Evolutionary conservation across 805 yeast species (phyloP).

Genomic region (Vanderwaltozyma yarrowii): DNA sequence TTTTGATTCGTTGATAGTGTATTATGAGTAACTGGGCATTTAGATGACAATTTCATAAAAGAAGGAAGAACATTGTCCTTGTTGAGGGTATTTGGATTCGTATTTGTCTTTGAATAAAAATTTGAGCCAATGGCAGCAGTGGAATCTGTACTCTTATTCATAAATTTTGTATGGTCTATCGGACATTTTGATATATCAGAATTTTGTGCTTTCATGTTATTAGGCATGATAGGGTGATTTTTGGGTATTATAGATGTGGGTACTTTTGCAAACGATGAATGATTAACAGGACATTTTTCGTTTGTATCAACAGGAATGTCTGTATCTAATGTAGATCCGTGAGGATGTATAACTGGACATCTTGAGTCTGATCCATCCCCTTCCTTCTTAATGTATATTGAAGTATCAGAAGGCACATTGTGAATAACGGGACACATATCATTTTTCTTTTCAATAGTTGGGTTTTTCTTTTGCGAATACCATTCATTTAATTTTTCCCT

Average conservation of each 20-base stretch:
- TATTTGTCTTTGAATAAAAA: too few species aligned
- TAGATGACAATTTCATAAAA: conserved; percentile 17
- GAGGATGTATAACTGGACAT: conserved; percentile 1
- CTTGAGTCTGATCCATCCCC: not conserved
- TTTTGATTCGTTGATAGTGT: too few species aligned
- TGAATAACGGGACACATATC: not conserved
- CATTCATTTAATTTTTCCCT: conserved; percentile 30
- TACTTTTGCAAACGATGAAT: not conserved
- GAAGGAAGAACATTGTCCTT: too few species aligned
- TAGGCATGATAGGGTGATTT: not conserved
- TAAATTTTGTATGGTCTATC: not conserved
- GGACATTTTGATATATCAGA: conserved; percentile 4
- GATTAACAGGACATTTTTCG: conserved; percentile 1
- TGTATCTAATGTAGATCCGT: not conserved
- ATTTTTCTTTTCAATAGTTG: not conserved
- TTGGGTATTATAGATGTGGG: too few species aligned
- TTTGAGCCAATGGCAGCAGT: too few species aligned
- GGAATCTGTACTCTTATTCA: too few species aligned
- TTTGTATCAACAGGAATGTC: conserved; percentile 2
- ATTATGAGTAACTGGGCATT: conserved; percentile 21
- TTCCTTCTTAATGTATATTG: not conserved
- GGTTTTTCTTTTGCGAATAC: conserved; percentile 18
- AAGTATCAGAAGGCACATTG: not conserved
- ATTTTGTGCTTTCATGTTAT: not conserved
- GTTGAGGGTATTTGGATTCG: too few species aligned